Evolutionary conservation across 1,284 basidiomycete genomes (phyloP), one percentile per base, ranked within the genome.

Genomic region (Ustilago lituana): DNA sequence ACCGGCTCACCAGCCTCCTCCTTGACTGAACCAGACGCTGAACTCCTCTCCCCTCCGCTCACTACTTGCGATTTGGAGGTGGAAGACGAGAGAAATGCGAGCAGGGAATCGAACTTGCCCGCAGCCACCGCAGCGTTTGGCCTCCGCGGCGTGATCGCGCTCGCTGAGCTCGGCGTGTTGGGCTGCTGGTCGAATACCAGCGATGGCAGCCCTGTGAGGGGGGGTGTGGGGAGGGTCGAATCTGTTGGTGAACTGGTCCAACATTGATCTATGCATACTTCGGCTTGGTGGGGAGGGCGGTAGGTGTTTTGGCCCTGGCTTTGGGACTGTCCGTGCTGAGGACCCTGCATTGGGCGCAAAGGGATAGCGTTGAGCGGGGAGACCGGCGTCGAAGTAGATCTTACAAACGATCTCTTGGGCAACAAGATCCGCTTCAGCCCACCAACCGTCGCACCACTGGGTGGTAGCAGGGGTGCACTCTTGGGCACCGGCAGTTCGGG

Each of bases 31-130:
- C n/a, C n/a, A n/a, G n/a, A n/a, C n/a, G n/a, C n/a, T n/a, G n/a
- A n/a, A n/a, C n/a, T n/a, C n/a, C n/a, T n/a, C n/a, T n/a, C n/a
- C n/a, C n/a, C n/a, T n/a, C n/a, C n/a, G n/a, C n/a, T n/a, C n/a
- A n/a, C n/a, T n/a, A n/a, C n/a, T n/a, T n/a, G n/a, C n/a, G n/a
- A n/a, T n/a, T n/a, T n/a, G n/a, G n/a, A n/a, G n/a, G n/a, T n/a
- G n/a, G n/a, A n/a, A n/a, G n/a, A n/a, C n/a, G n/a, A n/a, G n/a
- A n/a, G n/a, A 2, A 37, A 63, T n/a, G 53, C 44, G 10, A 57
- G 45, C n/a, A 63, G 35, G 12, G 33, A 37, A 6, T 57, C 54
- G 20, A 63, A 63, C n/a, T 57, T 57, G 5, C 40, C 46, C n/a
- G 35, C 49, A 8, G 19, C 24, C 14, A 11, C 35, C 3, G 29